Evolutionary conservation across 176 grass and related monocot species (phyloP).

Genomic region (Oryza glumipatula): DNA sequence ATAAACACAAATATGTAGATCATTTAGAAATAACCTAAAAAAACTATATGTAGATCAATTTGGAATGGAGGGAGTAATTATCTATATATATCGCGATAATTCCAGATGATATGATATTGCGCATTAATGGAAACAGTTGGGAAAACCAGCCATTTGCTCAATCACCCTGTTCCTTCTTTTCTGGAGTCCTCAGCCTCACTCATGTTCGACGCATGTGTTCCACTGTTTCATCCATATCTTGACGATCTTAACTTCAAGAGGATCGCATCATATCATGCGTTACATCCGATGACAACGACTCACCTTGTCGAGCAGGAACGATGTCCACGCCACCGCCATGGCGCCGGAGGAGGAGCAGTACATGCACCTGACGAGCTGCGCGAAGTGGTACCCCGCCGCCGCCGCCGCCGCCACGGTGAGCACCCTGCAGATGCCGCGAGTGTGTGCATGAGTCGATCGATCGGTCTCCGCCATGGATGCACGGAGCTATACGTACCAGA

Average conservation of each 20-base stretch:
- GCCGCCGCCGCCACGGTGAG: slow-evolving; percentile 45
- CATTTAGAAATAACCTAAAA: no score
- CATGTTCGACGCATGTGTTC: background rate
- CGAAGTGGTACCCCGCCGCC: slow-evolving; percentile 66
- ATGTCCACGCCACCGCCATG: slow-evolving; percentile 50
- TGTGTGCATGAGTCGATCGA: no score
- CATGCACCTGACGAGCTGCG: slow-evolving; percentile 58
- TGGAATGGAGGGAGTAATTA: no score
- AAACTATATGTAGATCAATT: no score
- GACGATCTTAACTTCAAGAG: background rate
- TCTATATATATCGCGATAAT: background rate
- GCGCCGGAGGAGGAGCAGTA: background rate
- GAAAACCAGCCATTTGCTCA: background rate
- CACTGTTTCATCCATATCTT: background rate
- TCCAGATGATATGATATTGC: background rate
- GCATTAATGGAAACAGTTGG: slow-evolving; percentile 28
- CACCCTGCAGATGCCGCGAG: slow-evolving; percentile 26
- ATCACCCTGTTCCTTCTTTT: background rate
- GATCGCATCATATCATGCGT: no score
- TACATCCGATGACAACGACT: background rate
- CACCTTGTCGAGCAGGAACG: slow-evolving; percentile 84
- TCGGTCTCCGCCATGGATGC: no score
- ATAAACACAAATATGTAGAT: no score
- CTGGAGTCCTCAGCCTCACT: background rate
- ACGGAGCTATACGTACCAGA: slow-evolving; percentile 46